Evolutionary conservation across 2,329 filamentous ascomycete species (phyloP), one percentile per base, ranked within the genome.

Genomic region (Dactylonectria estremocensis): DNA sequence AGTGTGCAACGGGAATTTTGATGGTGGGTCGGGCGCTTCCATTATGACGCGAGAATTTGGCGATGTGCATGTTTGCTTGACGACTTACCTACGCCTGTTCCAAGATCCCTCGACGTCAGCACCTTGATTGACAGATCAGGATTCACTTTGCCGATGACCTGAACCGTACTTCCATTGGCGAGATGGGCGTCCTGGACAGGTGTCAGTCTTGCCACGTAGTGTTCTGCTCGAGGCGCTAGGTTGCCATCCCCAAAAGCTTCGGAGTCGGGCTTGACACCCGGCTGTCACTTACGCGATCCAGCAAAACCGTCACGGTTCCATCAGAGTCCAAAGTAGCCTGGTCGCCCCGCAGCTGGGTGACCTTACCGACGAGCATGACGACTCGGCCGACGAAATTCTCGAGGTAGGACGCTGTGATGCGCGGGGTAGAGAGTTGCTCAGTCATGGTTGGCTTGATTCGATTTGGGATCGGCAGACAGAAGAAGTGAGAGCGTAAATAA

Each of bases 321-420:
- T 90, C 92, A 6, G 94, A 92, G 64, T 97, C 94, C 33, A 98
- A 88, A 6, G 90, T 90, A 0, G 95, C 95, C 57, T 89, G 88
- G 59, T 96, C 93, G 72, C 95, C 95, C 58, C 91, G 91, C 24
- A 98, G 86, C 76, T 96, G 91, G 4, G 89, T 88, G 53, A 98
- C 95, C 76, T 92, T 95, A 76, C 96, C 96, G 5, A 97, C 87
- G 62, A 98, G 86, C 75, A 95, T 95, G 69, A 98, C 93, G 69
- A 93, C 93, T 72, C 89, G 88, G 72, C 87, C 86, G 72, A 91
- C 86, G 83, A 95, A 97, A 77, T 87, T 87, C 78, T 94, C 90
- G 65, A 98, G 92, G 82, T 95, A 93, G 46, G 87, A 84, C 60
- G 93, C 92, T 54, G 93, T 94, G 80, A 98, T 90, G 80, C 96